These are phyloP conservation scores for Naganishia vaughanmartiniae DNA, from an alignment of 768 basidiomycete species.

Conservation along the genomic window DNA sequence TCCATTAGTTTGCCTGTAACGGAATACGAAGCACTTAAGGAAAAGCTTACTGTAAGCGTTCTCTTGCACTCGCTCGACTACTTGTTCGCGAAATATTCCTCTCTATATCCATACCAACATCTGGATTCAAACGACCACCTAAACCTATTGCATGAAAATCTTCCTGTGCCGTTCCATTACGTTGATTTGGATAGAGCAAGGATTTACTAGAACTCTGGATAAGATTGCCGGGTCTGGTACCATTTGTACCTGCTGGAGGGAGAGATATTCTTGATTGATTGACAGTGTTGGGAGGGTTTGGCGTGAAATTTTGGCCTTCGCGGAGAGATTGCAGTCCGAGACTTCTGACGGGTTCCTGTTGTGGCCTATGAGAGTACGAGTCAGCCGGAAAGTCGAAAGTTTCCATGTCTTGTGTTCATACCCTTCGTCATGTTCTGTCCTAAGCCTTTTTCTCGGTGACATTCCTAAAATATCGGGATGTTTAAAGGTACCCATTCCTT, in stretches of 20 bases:
- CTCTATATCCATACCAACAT: not conserved
- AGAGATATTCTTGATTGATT: constrained; percentile 13
- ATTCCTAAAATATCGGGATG: constrained; percentile 9
- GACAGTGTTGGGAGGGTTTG: constrained; percentile 11
- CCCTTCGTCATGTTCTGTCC: constrained; percentile 12
- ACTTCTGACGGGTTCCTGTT: not conserved
- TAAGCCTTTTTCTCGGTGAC: constrained; percentile 14
- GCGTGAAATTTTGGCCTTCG: not conserved
- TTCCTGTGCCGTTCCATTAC: not conserved
- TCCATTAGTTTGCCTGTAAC: not conserved
- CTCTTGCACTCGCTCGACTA: constrained; percentile 14
- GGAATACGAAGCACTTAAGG: not conserved
- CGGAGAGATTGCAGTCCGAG: not conserved
- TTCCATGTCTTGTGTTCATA: not conserved
- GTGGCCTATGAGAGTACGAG: not conserved
- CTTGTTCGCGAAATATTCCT: constrained; percentile 10
- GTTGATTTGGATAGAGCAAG: not conserved
- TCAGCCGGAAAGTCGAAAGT: not conserved
- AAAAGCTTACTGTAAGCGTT: constrained; percentile 18
- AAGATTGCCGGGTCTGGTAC: not conserved
- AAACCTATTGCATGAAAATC: not conserved
- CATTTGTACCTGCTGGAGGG: not conserved
- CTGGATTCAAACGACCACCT: not conserved
- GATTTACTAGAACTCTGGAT: not conserved
- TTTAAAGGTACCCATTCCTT: constrained; percentile 15